Evolutionary conservation across 1,284 basidiomycete genomes (phyloP).

Genomic region (Heterobasidion parviporum): DNA sequence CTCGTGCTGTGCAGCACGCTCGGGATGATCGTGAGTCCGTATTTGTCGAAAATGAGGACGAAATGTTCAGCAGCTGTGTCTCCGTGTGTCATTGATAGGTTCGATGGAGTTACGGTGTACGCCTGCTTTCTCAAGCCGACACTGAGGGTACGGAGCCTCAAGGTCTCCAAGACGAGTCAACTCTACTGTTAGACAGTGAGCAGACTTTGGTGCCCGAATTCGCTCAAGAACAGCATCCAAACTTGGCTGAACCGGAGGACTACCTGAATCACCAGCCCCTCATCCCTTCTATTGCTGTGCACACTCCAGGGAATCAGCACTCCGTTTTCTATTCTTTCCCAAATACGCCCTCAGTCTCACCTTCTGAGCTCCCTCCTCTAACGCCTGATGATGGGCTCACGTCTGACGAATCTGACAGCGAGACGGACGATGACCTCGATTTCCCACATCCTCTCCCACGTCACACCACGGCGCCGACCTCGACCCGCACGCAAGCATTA

Average conservation of each 20-base stretch:
- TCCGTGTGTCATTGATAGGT: conserved; percentile 34
- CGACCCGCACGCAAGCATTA: conserved; percentile 22
- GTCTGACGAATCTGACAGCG: conserved; percentile 23
- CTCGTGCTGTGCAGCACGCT: conserved; percentile 89
- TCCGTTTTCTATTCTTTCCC: conserved; percentile 56
- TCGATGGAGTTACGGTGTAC: conserved; percentile 87
- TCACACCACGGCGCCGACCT: conserved; percentile 20
- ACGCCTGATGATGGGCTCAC: conserved; percentile 14
- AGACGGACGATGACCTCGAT: conserved; percentile 20
- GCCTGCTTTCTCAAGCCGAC: conserved; percentile 68
- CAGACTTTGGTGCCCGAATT: not conserved
- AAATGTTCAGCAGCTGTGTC: not conserved
- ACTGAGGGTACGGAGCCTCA: conserved; percentile 20
- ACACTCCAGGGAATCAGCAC: conserved; percentile 6
- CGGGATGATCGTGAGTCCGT: conserved; percentile 75
- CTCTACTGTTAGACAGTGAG: conserved; percentile 15
- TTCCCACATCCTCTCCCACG: conserved; percentile 15
- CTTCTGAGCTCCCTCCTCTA: conserved; percentile 17
- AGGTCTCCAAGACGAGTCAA: conserved; percentile 14
- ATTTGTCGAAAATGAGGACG: not conserved
- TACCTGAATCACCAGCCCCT: not conserved
- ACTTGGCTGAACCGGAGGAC: not conserved
- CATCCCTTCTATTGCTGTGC: conserved; percentile 9
- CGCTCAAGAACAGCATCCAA: not conserved
- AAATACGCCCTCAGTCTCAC: conserved; percentile 46